Evolutionary conservation across 1,284 basidiomycete genomes (phyloP), one percentile per base, ranked within the genome.

Genomic region (Papiliotrema laurentii): DNA sequence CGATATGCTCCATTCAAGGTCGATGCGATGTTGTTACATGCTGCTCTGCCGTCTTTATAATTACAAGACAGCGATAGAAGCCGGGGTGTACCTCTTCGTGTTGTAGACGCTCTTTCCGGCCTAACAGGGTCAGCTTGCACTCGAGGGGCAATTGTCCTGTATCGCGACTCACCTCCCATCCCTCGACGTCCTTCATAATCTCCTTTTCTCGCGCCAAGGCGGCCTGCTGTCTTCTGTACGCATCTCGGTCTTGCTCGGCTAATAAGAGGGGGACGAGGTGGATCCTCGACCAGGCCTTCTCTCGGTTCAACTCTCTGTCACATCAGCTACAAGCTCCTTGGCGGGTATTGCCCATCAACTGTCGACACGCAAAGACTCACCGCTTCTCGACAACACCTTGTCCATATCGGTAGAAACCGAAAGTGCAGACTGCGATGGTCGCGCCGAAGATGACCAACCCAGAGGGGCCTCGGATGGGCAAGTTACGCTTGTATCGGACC

Each of bases 241-340:
- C 79, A 72, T 94, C 91, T 51, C 94, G 84, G 77, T 98, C 93
- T 14, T 86, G 84, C 74, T 98, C 93, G 42, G 93, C 93, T 58
- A 93, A 80, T 40, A 96, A 80, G 53, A 97, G 73, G 16, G 94
- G 94, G 36, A 94, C 87, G 40, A 97, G 81, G 77, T 98, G 84
- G 68, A 99, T 94, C 58, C 94, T 83, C 55, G 92, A 90, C 94
- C 94, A 97, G 38, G 84, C 83, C 74, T 88, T 86, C 78, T 99
- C 94, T 59, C 96, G 83, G 72, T 86, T 79, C 45, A 99, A 80
- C 78, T 98, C 94, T 74, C 94, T 97, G 72, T n/a, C n/a, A n/a
- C n/a, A n/a, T n/a, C n/a, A n/a, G n/a, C n/a, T n/a, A n/a, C n/a
- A n/a, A n/a, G n/a, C n/a, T n/a, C n/a, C n/a, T n/a, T 24, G 27